Base-by-base conservation (phyloP, 169 alveolate genomes). In the Babesia bigemina region DNA sequence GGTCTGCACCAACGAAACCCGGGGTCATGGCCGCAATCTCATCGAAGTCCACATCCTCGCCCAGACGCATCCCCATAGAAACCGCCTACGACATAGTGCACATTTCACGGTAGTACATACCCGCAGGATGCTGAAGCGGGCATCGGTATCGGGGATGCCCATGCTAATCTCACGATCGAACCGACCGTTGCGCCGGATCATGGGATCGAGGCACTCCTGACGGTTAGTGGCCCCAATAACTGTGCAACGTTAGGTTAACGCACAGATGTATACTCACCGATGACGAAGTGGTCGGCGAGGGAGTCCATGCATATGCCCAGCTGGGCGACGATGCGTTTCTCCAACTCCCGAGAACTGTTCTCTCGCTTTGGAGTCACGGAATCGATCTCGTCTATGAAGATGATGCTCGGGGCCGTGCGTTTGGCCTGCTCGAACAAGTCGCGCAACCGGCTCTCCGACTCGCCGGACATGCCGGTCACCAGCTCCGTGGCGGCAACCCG, bases 191-290 rank as follows among this genome's bases (percentile, higher is more conserved):
- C 99, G 91, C 66, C 98, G 85, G 91, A 98, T 95, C 45, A 99
- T 99, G 0, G 99, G 97, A 84, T 98, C 99, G 53, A 98, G 92
- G 42, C 95, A 95, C 85, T 98, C 99, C 26, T 99, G 99, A 58
- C 99, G 92, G 78, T 98, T 98, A 3, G 99, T 97, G 2, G 99
- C 99, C 22, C 99, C 99, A 56, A 98, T 96, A 50, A 98, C 90
- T 83, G 52, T n/a, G 50, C 8, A 33, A 33, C 4, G 36, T 28
- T 66, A 56, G 11, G 50, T 13, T n/a, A 59, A 28, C 12, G 12
- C 47, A 24, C 1, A 4, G 33, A 28, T 28, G 39, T 12, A 4
- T 0, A 26, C 69, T 28, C 14, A 81, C 88, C 88, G 7, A 81
- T 94, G 87, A 60, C 88, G 70, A 58, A 90, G 88, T 73, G 86